Evolutionary conservation across 495 filamentous ascomycete genomes (phyloP), one percentile per base, ranked within the genome.

Genomic region (Trichoderma gamsii): DNA sequence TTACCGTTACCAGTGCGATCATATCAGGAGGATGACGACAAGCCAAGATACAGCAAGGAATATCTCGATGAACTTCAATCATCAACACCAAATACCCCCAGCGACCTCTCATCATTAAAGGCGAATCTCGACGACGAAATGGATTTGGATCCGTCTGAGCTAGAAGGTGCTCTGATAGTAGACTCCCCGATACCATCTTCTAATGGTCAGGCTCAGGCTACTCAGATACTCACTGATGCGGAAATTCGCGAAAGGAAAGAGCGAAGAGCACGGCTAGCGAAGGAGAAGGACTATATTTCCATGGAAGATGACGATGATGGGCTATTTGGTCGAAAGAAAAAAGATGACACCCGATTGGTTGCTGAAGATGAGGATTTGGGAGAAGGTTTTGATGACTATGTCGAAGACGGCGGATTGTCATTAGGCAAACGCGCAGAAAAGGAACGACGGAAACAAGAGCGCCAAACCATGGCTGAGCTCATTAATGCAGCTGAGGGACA

Each of bases 181-280:
- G 92, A 94, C 67, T 73, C 78, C 44, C 52, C 71, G 69, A 46
- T 66, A n/a, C 65, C 43, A 0, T 6, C 41, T 27, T 51, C 65
- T 4, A 66, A 6, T 0, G 73, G 73, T 64, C 77, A 67, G 16
- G 44, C 68, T 69, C 65, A 44, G 43, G 27, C 41, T 11, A 66
- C 74, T 3, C 56, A 77, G 72, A 56, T 98, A 66, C 90, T 93
- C 4, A 92, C 88, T 29, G 89, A 92, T 73, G 86, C 90, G n/a
- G 90, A 97, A 72, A 97, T 98, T 51, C 84, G 85, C 63, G 93
- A 96, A 76, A 95, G 95, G 80, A 99, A 98, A 79, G 90, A 88
- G 49, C 87, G 96, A 12, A 86, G 96, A 35, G 89, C 90, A 38
- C 85, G 92, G 3, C 75, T 94, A 21, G 93, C 93, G 4, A 72